Conservation (phyloP, 2,329 filamentous ascomycete species). For the Calonectria crousiana region DNA sequence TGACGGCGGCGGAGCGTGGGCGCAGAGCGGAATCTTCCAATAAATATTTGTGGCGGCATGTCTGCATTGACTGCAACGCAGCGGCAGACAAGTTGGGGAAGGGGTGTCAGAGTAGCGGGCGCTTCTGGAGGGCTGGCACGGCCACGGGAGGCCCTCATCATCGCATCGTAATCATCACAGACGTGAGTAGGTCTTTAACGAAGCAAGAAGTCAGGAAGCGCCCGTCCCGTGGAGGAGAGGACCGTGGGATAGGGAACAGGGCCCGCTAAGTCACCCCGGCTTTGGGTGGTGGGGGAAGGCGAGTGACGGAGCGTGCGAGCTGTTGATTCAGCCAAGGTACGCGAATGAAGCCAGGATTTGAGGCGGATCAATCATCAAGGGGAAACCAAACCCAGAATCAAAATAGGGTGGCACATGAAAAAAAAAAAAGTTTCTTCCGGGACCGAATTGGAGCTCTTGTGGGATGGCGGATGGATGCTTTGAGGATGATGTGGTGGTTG, state of each 20-base stretch:
- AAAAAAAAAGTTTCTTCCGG: constrained; percentile 23
- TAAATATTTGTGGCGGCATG: constrained; percentile 3
- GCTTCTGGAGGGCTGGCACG: neutral
- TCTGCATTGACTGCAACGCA: neutral
- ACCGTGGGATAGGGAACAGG: constrained; percentile 39
- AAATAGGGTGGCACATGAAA: constrained; percentile 6
- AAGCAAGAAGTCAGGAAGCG: constrained; percentile 16
- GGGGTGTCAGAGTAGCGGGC: constrained; percentile 13
- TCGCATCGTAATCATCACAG: constrained; percentile 14
- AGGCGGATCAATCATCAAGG: constrained; percentile 13
- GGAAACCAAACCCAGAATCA: constrained; percentile 1
- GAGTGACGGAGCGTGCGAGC: constrained; percentile 37
- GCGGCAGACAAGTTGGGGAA: neutral
- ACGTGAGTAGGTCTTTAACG: neutral
- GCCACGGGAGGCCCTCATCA: constrained; percentile 19
- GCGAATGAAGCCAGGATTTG: constrained; percentile 9
- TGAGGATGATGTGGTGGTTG: constrained; percentile 1
- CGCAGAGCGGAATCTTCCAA: neutral
- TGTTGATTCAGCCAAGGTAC: constrained; percentile 10
- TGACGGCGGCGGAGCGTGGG: neutral
- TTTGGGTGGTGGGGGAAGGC: constrained; percentile 40
- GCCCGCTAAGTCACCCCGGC: constrained; percentile 39
- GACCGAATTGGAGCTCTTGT: constrained; percentile 2
- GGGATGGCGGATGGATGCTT: constrained; percentile 12
- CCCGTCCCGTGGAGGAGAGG: constrained; percentile 19